Base-by-base conservation (phyloP, 108 stramenopile genomes). In the Cylindrotheca fusiformis region DNA sequence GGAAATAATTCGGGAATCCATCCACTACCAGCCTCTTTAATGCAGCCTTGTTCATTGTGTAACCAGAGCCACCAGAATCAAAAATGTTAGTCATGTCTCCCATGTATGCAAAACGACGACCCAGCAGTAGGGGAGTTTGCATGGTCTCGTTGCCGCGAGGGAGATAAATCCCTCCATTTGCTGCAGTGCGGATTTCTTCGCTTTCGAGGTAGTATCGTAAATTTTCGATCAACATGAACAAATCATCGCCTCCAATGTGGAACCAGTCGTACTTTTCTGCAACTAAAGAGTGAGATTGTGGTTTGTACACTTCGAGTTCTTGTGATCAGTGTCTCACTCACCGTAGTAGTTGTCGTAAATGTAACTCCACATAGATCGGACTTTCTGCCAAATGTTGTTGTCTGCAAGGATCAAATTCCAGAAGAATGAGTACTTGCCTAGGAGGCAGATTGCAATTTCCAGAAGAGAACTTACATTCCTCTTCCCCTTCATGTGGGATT, bases 361-460 rank as follows among this genome's bases (percentile, higher is more conserved):
- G 69, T 94, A 97, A n/a, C 76, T 78, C 96, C 96, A 98, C 83
- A 96, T 97, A 26, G 85, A 71, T 48, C 96, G 77, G 24, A 95
- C 83, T 63, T 98, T 98, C 69, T 98, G 97, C 97, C 97, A 98
- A 64, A 98, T 98, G 78, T 98, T 98, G 55, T 90, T 77, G 71
- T 96, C 61, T 62, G 53, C 19, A 18, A 32, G 23, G 14, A 25
- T 19, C 14, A 41, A 41, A 6, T 14, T 10, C 36, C 36, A 41
- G 14, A 14, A 41, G 10, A 41, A 14, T 26, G 47, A 59, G 48
- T 58, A 63, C 54, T 97, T 65, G 84, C 94, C 74, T 98, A n/a
- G n/a, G n/a, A n/a, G n/a, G n/a, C n/a, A n/a, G n/a, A n/a, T n/a
- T n/a, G n/a, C n/a, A n/a, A 41, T 14, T 14, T 10, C 36, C 36